These are phyloP conservation scores for Xenoacremonium recifei DNA, from an alignment of 2,329 filamentous ascomycete species.

Conservation along the genomic window DNA sequence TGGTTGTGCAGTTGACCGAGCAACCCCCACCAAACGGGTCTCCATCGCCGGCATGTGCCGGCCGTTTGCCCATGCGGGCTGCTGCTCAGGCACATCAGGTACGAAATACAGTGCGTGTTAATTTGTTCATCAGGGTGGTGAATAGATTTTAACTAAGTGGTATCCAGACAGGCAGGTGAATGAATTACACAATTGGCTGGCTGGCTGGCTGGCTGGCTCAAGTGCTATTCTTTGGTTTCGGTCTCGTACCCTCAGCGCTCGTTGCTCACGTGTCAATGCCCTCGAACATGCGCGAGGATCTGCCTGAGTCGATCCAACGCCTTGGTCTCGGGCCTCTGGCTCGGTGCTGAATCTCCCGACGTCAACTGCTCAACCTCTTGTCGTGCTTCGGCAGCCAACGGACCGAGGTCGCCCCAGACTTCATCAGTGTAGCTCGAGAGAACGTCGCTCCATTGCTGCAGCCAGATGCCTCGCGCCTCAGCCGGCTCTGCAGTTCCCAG, in stretches of 20 bases:
- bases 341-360: constrained; percentile 13
- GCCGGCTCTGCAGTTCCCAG: constrained; percentile 38
- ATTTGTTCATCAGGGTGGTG: too few relatives aligned
- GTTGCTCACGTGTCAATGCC: constrained; percentile 21
- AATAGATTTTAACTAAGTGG: too few relatives aligned
- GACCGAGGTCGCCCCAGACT: constrained; percentile 64
- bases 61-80: too few relatives aligned
- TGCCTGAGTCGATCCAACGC: constrained; percentile 36
- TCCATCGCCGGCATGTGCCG: too few relatives aligned
- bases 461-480: constrained; percentile 45
- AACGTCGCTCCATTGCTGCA: constrained; percentile 55
- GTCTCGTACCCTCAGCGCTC: too few relatives aligned
- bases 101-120: too few relatives aligned
- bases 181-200: too few relatives aligned
- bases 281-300: constrained; percentile 37
- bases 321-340: constrained; percentile 20
- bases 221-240: too few relatives aligned
- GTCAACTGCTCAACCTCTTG: constrained; percentile 49
- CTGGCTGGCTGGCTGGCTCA: too few relatives aligned
- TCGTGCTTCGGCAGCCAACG: constrained; percentile 55
- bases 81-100: too few relatives aligned
- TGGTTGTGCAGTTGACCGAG: constrained; percentile 24
- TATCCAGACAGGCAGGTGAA: too few relatives aligned
- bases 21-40: too few relatives aligned
- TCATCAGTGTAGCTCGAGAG: constrained; percentile 60